These are phyloP conservation scores for Pleurotus sapidus DNA, from an alignment of 768 basidiomycete genomes.

Conservation along the genomic window DNA sequence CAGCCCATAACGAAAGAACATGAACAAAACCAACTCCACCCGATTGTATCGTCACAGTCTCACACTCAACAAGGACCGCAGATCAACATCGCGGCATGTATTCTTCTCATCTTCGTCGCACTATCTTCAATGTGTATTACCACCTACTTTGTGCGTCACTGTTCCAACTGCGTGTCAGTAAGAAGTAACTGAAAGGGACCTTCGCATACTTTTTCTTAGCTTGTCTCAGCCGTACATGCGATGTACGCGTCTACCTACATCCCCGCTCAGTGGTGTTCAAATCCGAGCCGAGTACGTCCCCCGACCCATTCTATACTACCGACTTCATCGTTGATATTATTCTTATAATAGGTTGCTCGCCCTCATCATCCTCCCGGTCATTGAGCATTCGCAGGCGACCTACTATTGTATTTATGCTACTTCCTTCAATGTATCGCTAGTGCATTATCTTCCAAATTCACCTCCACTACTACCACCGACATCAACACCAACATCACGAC, in stretches of 20 bases:
- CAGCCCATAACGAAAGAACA: too few species aligned
- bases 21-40: too few species aligned
- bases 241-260: too few species aligned
- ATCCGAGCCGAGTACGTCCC: conserved; percentile 44
- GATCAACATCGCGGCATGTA: conserved; percentile 61
- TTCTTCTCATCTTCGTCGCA: conserved; percentile 46
- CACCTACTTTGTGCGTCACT: conserved; percentile 59
- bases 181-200: background rate
- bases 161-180: background rate
- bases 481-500: conserved; percentile 54
- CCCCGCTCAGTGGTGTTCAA: too few species aligned
- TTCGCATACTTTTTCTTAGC: conserved; percentile 26
- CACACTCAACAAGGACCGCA: conserved; percentile 30
- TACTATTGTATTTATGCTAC: conserved; percentile 60
- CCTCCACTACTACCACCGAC: conserved; percentile 1
- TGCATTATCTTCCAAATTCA: conserved; percentile 13
- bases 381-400: conserved; percentile 73
- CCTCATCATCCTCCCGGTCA: conserved; percentile 66
- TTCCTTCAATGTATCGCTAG: conserved; percentile 27
- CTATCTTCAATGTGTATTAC: conserved; percentile 65
- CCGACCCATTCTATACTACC: background rate
- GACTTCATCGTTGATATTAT: background rate
- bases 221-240: conserved; percentile 31
- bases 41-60: too few species aligned
- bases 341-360: conserved; percentile 62